Base-by-base conservation (phyloP, 2,329 filamentous ascomycete genomes). In the Penicillium decumbens region DNA sequence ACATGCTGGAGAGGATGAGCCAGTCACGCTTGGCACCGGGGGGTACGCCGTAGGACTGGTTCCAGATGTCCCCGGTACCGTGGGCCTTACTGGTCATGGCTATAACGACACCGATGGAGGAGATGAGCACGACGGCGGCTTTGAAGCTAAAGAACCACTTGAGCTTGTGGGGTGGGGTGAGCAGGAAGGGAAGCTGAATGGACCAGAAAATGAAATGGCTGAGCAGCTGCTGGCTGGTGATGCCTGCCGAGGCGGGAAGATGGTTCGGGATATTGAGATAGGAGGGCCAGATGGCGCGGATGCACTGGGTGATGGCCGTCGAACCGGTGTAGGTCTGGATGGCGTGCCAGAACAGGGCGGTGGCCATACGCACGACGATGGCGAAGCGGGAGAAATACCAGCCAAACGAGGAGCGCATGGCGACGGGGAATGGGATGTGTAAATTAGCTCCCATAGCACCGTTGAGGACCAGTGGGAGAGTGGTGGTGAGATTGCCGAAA, bases 71-170 rank as follows among this genome's bases (percentile, higher is more conserved):
- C 7, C 76, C 71, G 4, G 53, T 56, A 28, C 78, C 77, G 9
- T 78, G 77, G 32, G 79, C 78, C n/a, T 71, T 65, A 5, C 25
- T 27, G 25, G 25, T 27, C 25, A 27, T 27, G 77, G 80, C 84
- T 41, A 80, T 77, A 61, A 83, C 73, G 29, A 79, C 80, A 2
- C 75, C 80, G 42, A 84, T 71, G 47, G 78, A 80, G 1, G 77
- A 76, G 13, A 78, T 51, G n/a, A 29, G 48, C 46, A 50, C 49
- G 15, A 56, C 29, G 51, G 43, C 64, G 7, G 79, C 51, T 44
- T 65, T 67, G 32, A 55, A 49, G 8, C 59, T 56, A 45, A 66
- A 67, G 33, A 68, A 56, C 32, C 52, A 57, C 6, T 58, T 51
- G 15, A 67, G 54, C 18, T 67, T 69, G 39, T 71, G 61, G 2